These are phyloP conservation scores for Paraphoma chrysanthemicola DNA, from an alignment of 2,329 filamentous ascomycete genomes.

Conservation along the genomic window DNA sequence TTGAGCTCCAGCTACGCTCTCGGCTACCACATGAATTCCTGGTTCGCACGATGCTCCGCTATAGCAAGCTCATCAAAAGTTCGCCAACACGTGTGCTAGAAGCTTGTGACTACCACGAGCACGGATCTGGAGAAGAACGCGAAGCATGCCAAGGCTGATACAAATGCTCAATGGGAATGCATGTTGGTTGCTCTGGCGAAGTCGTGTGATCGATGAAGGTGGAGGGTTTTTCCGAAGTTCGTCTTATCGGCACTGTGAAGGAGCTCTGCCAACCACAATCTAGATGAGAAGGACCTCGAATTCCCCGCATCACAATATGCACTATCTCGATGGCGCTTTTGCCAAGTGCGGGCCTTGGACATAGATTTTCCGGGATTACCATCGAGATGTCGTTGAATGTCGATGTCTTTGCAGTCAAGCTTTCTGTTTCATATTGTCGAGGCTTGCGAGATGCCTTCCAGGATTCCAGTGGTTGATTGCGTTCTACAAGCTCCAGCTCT, in stretches of 20 bases:
- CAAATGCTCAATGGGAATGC: background rate
- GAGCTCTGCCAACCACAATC: background rate
- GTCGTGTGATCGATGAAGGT: background rate
- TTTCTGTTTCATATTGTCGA: no score
- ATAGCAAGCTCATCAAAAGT: background rate
- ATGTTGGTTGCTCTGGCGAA: background rate
- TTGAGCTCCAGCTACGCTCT: background rate
- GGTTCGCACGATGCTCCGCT: conserved; percentile 3
- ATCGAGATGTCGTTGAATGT: background rate
- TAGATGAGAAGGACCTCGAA: background rate
- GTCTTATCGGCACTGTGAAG: background rate
- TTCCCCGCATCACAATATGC: background rate
- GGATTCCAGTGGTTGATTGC: background rate
- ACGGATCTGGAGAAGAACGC: background rate
- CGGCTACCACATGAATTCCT: conserved; percentile 7
- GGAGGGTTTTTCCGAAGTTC: background rate
- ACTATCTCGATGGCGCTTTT: background rate
- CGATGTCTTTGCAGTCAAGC: no score
- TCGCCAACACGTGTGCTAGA: background rate
- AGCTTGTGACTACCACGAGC: conserved; percentile 12
- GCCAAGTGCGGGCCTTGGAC: background rate
- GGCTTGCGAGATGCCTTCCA: no score
- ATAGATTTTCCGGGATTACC: background rate
- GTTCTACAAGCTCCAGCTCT: background rate
- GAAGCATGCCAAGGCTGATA: background rate